Conservation (phyloP, 306 rosid species). For the Oxytropis ochrocephala region DNA sequence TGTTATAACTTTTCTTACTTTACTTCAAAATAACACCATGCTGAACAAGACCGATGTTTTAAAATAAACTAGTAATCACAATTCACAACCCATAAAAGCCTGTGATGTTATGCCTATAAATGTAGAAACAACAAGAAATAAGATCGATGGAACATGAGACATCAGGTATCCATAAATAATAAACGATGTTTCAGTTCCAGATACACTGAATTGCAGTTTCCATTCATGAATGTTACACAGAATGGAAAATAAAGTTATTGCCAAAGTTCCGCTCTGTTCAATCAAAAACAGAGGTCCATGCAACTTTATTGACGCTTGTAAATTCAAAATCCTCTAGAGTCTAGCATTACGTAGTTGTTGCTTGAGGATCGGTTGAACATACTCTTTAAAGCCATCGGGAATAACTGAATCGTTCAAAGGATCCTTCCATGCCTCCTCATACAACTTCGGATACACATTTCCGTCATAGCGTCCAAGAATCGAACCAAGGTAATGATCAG, state of each 20-base stretch:
- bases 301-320: not conserved
- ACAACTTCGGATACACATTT: conserved; percentile 82
- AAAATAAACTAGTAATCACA: too few species aligned
- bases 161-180: not conserved
- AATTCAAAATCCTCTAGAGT: conserved; percentile 39
- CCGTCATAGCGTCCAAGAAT: conserved; percentile 87
- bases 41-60: too few species aligned
- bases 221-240: not conserved
- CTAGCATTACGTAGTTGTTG: conserved; percentile 79
- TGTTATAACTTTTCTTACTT: too few species aligned
- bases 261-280: not conserved
- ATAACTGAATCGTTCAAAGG: conserved; percentile 80
- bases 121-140: not conserved
- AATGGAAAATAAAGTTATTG: not conserved
- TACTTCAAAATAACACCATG: not conserved
- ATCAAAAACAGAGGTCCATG: too few species aligned
- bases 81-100: not conserved
- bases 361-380: conserved; percentile 80
- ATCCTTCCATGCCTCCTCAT: conserved; percentile 94
- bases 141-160: not conserved
- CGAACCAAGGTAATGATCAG: conserved; percentile 88
- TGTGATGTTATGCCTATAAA: not conserved
- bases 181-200: not conserved
- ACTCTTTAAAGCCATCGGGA: conserved; percentile 79
- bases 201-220: not conserved